phyloP scores from a whole-genome alignment of 1,139 yeast genomes.

The Diutina neorugosa region DNA sequence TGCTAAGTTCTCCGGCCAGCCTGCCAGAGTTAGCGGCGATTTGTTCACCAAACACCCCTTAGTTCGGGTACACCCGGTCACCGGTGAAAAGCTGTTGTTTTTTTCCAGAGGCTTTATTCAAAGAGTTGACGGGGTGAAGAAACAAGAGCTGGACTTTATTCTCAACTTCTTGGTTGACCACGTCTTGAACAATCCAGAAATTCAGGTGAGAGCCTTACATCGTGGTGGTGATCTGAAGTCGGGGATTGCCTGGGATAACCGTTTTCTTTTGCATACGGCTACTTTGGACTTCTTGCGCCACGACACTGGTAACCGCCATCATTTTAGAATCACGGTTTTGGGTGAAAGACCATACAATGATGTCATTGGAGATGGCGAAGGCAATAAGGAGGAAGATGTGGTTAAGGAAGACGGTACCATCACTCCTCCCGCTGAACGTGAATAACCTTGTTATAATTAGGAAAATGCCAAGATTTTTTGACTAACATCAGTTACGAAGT shows the following conservation, averaged over 20 bases:
- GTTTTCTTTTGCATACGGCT: background rate
- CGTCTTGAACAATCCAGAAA: background rate
- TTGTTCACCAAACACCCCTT: constrained; percentile 3
- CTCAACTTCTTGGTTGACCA: constrained; percentile 4
- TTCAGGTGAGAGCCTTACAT: constrained; percentile 4
- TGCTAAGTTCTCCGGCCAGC: background rate
- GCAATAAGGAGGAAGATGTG: background rate
- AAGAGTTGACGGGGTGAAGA: background rate
- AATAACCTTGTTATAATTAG: no score
- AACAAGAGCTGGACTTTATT: background rate
- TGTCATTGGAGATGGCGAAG: constrained; percentile 4
- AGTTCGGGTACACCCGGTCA: constrained; percentile 3
- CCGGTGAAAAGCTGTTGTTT: constrained; percentile 4
- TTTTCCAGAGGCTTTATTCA: background rate
- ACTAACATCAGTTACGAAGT: no score
- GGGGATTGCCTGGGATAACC: constrained; percentile 4
- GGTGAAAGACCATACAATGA: constrained; percentile 3
- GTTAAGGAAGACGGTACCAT: background rate
- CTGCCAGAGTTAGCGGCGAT: background rate
- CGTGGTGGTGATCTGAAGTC: background rate
- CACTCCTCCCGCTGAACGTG: constrained; percentile 1
- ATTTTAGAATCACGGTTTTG: background rate
- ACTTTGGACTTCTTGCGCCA: background rate
- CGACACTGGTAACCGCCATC: constrained; percentile 1
- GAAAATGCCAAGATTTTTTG: no score